Evolutionary conservation across 192 early-diverging fungal genomes (phyloP).

Genomic region (Podila horticola): DNA sequence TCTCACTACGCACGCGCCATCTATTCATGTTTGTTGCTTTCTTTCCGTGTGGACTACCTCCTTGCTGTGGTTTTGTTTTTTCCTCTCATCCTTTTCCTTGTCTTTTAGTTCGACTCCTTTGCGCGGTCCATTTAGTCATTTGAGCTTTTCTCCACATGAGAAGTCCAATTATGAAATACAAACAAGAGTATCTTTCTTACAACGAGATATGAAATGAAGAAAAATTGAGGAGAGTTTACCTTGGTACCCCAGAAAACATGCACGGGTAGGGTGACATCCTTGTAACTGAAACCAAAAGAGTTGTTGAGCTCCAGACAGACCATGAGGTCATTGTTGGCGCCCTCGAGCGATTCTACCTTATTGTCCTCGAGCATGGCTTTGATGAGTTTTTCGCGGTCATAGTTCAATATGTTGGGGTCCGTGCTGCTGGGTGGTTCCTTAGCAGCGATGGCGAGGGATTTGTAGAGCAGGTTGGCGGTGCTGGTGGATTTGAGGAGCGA

Average conservation of each 20-base stretch:
- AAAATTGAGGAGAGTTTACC: conserved; percentile 15
- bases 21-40: too few species aligned
- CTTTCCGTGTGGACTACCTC: too few species aligned
- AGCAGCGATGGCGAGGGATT: conserved; percentile 45
- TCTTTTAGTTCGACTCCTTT: too few species aligned
- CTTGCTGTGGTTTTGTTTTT: too few species aligned
- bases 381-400: conserved; percentile 49
- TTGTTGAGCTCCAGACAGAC: conserved; percentile 51
- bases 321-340: conserved; percentile 55
- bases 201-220: neutral
- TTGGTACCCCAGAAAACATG: conserved; percentile 60
- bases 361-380: conserved; percentile 53
- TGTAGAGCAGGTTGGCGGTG: conserved; percentile 49
- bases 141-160: too few species aligned
- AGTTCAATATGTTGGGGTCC: conserved; percentile 37
- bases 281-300: conserved; percentile 55
- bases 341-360: conserved; percentile 49
- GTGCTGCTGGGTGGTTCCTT: conserved; percentile 46
- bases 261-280: conserved; percentile 53
- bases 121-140: too few species aligned
- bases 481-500: conserved; percentile 44
- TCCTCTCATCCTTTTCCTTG: too few species aligned
- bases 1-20: too few species aligned
- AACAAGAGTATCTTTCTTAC: neutral
- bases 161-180: neutral